phyloP scores from a whole-genome alignment of 2,329 filamentous ascomycete species.

The Sordariomycetes sp. region DNA sequence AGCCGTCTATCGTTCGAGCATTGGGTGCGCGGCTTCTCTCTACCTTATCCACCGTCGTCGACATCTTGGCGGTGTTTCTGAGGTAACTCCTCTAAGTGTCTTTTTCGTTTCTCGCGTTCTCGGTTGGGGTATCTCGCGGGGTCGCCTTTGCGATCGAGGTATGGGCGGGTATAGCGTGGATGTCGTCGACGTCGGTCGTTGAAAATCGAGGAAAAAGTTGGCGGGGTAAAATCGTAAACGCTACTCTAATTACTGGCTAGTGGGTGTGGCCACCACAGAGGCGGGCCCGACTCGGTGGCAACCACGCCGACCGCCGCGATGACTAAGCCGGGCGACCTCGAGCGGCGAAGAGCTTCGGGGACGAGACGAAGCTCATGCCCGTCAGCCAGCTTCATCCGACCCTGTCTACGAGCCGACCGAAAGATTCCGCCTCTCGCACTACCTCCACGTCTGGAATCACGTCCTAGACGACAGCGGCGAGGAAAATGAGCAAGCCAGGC shows the following conservation, averaged over 20 bases:
- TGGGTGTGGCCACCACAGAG: not conserved
- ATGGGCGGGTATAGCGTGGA: not conserved
- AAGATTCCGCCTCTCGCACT: not conserved
- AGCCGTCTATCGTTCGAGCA: conserved; percentile 11
- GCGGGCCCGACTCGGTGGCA: not conserved
- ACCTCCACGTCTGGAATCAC: not conserved
- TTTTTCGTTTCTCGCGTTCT: not conserved
- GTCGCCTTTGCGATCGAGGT: not conserved
- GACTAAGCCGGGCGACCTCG: not conserved
- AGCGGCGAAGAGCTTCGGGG: not conserved
- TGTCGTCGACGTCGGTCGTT: not conserved
- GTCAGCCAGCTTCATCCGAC: not conserved
- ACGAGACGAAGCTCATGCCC: not conserved
- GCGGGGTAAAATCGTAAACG: not conserved
- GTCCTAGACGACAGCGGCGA: not conserved
- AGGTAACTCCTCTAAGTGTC: not conserved
- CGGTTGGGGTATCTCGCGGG: not conserved
- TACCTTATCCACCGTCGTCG: conserved; percentile 95
- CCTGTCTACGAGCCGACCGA: not conserved
- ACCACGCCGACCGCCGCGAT: not conserved
- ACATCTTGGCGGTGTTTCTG: conserved; percentile 48
- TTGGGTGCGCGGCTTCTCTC: not conserved
- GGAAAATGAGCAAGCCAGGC: conserved; percentile 30
- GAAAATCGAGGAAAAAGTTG: not conserved
- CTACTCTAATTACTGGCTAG: not conserved